These are phyloP conservation scores for Stagonosporopsis chrysanthemi DNA, from an alignment of 2,329 filamentous ascomycete genomes.

Conservation along the genomic window DNA sequence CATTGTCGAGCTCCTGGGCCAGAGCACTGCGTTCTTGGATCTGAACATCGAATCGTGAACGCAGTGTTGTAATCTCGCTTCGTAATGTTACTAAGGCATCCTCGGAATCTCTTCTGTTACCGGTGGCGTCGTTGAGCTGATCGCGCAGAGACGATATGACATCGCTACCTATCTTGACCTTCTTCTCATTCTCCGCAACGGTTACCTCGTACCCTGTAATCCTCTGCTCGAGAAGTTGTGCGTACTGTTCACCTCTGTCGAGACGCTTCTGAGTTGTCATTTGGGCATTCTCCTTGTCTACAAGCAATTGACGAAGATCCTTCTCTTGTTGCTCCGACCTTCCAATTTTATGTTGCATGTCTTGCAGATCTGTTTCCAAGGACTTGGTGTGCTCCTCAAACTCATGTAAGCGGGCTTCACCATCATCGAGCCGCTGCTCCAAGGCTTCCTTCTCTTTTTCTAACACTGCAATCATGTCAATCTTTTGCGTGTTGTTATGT, in stretches of 20 bases:
- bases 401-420: slow-evolving; percentile 28
- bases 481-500: slow-evolving; percentile 20
- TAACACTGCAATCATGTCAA: slow-evolving; percentile 31
- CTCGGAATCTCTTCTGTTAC: slow-evolving; percentile 31
- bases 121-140: slow-evolving; percentile 33
- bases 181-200: slow-evolving; percentile 34
- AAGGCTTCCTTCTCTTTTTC: slow-evolving; percentile 35
- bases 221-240: slow-evolving; percentile 34
- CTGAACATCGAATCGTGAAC: slow-evolving; percentile 23
- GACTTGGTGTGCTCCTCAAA: slow-evolving; percentile 31
- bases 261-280: slow-evolving; percentile 28
- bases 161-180: slow-evolving; percentile 31
- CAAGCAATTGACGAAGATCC: slow-evolving; percentile 32
- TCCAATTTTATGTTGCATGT: slow-evolving; percentile 30
- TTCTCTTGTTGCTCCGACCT: slow-evolving; percentile 32
- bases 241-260: slow-evolving; percentile 31
- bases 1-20: slow-evolving; percentile 32
- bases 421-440: slow-evolving; percentile 28
- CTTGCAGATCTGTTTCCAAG: slow-evolving; percentile 32
- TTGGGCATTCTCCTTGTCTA: slow-evolving; percentile 30
- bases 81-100: slow-evolving; percentile 30
- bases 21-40: slow-evolving; percentile 26
- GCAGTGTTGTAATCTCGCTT: slow-evolving; percentile 27
- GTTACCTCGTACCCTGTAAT: slow-evolving; percentile 32
- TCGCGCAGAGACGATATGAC: slow-evolving; percentile 36